Evolutionary conservation across 768 basidiomycete species (phyloP).

Genomic region (Trametopsis cervina): DNA sequence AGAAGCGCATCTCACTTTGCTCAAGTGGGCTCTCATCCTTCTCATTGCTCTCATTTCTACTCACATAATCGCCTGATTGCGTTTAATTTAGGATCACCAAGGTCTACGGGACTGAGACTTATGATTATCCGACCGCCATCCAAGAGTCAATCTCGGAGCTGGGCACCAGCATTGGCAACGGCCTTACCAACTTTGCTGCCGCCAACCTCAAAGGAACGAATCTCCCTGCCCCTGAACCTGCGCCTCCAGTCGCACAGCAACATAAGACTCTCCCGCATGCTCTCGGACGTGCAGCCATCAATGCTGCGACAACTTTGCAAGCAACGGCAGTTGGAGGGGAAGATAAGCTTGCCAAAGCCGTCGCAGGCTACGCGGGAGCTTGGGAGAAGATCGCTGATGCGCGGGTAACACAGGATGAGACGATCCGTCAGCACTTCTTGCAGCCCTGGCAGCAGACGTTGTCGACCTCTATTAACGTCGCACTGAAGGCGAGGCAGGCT

Average conservation of each 20-base stretch:
- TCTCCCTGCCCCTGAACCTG: conserved; percentile 65
- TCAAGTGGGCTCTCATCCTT: conserved; percentile 51
- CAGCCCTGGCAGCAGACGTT: conserved; percentile 87
- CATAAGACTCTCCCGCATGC: conserved; percentile 99
- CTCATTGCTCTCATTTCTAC: conserved; percentile 2
- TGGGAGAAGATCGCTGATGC: conserved; percentile 83
- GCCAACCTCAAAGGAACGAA: conserved; percentile 85
- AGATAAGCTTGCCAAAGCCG: conserved; percentile 70
- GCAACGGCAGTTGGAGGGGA: conserved; percentile 36
- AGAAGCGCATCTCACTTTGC: conserved; percentile 62
- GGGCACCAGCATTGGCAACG: conserved; percentile 61
- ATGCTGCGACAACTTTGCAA: conserved; percentile 45
- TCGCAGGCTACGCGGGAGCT: conserved; percentile 71
- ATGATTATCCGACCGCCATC: conserved; percentile 87
- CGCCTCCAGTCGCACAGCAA: conserved; percentile 48
- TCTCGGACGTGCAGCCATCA: conserved; percentile 71
- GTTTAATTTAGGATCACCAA: conserved; percentile 60
- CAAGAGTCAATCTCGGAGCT: conserved; percentile 76
- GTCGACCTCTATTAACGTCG: conserved; percentile 75
- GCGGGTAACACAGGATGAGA: conserved; percentile 71
- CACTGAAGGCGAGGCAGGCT: conserved; percentile 87
- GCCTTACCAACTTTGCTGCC: conserved; percentile 79
- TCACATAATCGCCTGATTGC: background rate
- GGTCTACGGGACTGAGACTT: conserved; percentile 83
- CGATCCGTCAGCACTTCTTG: conserved; percentile 61